Evolutionary conservation across 768 basidiomycete genomes (phyloP), one percentile per base, ranked within the genome.

Genomic region (Daedaleopsis sinensis): DNA sequence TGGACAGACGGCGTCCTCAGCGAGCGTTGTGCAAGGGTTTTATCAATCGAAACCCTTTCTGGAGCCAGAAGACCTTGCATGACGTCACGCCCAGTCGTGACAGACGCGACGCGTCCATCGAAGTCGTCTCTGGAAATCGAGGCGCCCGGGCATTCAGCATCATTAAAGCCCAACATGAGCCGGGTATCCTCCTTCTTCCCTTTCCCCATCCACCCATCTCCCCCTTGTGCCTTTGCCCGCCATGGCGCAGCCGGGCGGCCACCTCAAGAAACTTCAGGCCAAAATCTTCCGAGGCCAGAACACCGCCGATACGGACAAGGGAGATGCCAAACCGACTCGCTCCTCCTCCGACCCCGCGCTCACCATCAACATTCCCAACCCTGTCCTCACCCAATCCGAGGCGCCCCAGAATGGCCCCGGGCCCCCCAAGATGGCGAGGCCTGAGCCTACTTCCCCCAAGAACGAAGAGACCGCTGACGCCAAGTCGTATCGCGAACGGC

Each of bases 281-380:
- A 91, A 84, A 74, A 80, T 93, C 42, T 93, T 93, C 71, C 77
- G 84, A 60, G 79, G 80, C 27, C 70, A 73, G 54, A 66, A 65
- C 32, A 73, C 68, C 23, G 70, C 69, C 23, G 63, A 67, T 57
- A 51, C 55, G n/a, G 52, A 53, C 52, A 60, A 57, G 27, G 57
- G 61, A 38, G 67, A 67, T 61, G 46, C 59, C 64, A 66, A 71
- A 27, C 61, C 65, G 36, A 61, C 73, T 47, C 72, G 69, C 47
- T 67, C 72, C 27, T 49, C 65, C 39, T 65, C 70, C 24, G 71
- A 73, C 50, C 69, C 65, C 27, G 56, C 69, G 46, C 82, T 84
- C 64, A 87, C 86, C n/a, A 91, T 93, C 68, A 78, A 86, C 54
- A 92, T 93, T 59, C 91, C 91, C 6, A 87, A 84, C 61, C 73